Base-by-base conservation (phyloP, 1,284 basidiomycete genomes). In the Pyrrhoderma lamaoense region DNA sequence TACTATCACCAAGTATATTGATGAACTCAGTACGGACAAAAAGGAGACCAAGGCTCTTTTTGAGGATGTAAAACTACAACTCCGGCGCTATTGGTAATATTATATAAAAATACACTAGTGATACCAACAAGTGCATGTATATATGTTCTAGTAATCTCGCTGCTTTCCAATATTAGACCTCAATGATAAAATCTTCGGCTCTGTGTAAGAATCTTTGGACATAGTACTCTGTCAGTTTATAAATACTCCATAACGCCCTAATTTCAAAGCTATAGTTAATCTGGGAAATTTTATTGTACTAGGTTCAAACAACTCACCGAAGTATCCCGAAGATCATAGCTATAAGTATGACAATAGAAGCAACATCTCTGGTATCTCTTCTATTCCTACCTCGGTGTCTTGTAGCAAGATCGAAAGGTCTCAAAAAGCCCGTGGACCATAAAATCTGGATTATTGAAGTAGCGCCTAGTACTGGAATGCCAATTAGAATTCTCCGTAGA, bases 121-220 rank as follows among this genome's bases (percentile, higher is more conserved):
- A 34, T 51, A 31, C 27, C 39, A 16, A 31, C 27, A n/a, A n/a
- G n/a, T n/a, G n/a, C n/a, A 31, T 31, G 27, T 31, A 31, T 31
- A 31, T 31, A 31, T 31, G 27, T 31, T 31, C 27, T 31, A 5
- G 11, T 31, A 5, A 31, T 31, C 27, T 31, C 11, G 11, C 27
- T 31, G 27, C 11, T 31, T 5, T 31, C 27, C 27, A 9, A 35
- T 18, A 55, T 27, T 47, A 74, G 31, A 89, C 87, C 65, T 90
- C 87, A 39, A 89, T 68, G 52, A 90, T 89, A 1, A 80, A 80
- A 63, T 86, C 82, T 62, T 90, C 86, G 3, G 85, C 84, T 35
- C 82, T 77, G 5, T 79, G 66, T 16, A 90, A 69, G n/a, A 84
- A 49, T 18, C 77, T 73, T 61, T 80, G 76, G 1, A 82, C 76